Base-by-base conservation (phyloP, 495 filamentous ascomycete species). In the Penicillium silybi region DNA sequence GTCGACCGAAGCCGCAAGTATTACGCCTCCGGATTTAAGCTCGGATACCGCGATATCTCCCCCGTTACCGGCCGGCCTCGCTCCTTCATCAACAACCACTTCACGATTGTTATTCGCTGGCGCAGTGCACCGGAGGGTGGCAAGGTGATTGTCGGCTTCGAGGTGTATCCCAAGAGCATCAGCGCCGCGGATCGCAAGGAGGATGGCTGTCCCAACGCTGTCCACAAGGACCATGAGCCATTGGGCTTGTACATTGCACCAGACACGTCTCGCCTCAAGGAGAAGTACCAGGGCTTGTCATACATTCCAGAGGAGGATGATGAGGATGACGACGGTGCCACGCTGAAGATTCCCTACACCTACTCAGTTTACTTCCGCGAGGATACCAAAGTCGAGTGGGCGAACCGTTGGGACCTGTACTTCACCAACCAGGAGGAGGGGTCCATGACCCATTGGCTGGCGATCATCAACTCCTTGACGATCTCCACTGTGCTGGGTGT, bases 301-400 rank as follows among this genome's bases (percentile, higher is more conserved):
- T 86, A 86, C 65, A 75, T 69, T 11, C 78, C 78, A 3, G 67
- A 75, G 26, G 69, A 75, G 35, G 77, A 81, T 20, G 76, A 78
- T n/a, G 71, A 79, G 32, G 71, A 78, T 42, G 81, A 88, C 34
- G 86, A 90, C 50, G 83, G 81, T 13, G 80, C 83, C 19, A 89
- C 77, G 1, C 67, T 96, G 53, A 84, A 80, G 20, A 86, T 96
- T 48, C 90, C 92, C 0, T 95, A 93, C 68, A 89, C 89, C 3
- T 97, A 96, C 67, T 92, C 90, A 20, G 88, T 97, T 8, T 95
- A 92, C 69, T 97, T 90, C 69, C 83, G 89, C 44, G 89, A 96
- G 65, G 90, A 96, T 46, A 79, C 84, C 17, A 80, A 77, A 38
- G 76, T 96, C 48, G 90, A 95, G 50, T 97, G 92, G 92, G 76